phyloP scores from a whole-genome alignment of 176 grass and related monocot genomes.

The Juncus inflexus region DNA sequence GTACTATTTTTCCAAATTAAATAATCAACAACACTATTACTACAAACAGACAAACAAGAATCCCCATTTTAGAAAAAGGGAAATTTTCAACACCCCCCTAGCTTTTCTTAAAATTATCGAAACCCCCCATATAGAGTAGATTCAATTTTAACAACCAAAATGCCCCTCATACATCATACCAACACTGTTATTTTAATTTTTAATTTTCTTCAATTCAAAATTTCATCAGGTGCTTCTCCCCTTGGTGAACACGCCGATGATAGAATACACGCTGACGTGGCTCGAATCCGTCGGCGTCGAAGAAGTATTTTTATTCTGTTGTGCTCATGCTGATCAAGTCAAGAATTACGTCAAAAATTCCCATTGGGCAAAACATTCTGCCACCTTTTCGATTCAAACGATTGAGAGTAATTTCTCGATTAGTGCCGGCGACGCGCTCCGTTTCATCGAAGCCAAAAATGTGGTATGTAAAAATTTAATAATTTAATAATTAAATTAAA shows the following conservation, averaged over 20 bases:
- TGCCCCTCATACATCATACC: background rate
- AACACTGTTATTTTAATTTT: background rate
- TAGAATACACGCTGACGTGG: conserved; percentile 86
- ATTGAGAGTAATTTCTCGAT: conserved; percentile 71
- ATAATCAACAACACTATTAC: too few relatives aligned
- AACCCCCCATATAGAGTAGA: too few relatives aligned
- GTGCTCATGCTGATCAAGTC: conserved; percentile 69
- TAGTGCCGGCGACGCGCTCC: conserved; percentile 69
- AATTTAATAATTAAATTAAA: background rate
- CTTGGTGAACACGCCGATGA: conserved; percentile 84
- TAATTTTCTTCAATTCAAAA: background rate
- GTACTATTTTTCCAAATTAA: too few relatives aligned
- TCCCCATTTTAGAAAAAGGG: too few relatives aligned
- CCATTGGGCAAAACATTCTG: conserved; percentile 41
- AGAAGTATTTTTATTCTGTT: conserved; percentile 88
- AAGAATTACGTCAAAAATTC: conserved; percentile 66
- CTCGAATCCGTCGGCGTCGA: conserved; percentile 76
- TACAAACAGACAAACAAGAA: too few relatives aligned
- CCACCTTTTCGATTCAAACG: conserved; percentile 35
- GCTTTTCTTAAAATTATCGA: too few relatives aligned
- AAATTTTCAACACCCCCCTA: too few relatives aligned
- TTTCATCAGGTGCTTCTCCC: conserved; percentile 63
- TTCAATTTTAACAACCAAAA: too few relatives aligned
- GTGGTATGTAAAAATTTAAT: background rate
- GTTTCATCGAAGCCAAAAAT: conserved; percentile 30